A percentile compares a stretch with the other conserved stretches of the same genome.
phyloP scores from a whole-genome alignment of 768 basidiomycete species.

The Candolleomyces aberdarensis region DNA sequence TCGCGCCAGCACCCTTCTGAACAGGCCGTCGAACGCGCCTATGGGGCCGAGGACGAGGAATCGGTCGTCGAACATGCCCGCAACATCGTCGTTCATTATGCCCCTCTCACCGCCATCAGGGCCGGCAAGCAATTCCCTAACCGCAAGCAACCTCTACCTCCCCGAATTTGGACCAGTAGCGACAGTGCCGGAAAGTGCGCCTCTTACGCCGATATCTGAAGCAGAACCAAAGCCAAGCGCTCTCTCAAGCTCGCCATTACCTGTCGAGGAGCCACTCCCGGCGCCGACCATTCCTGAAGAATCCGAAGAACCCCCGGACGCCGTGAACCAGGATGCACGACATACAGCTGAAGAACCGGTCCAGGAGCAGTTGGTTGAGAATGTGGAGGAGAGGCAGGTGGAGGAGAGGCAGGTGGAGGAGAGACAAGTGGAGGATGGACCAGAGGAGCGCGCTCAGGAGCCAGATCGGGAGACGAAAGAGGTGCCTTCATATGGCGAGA shows the following conservation, averaged over 20 bases:
- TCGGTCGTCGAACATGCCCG: conserved; percentile 16
- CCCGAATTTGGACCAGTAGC: conserved; percentile 5
- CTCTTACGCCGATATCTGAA: background rate
- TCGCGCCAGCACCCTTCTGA: conserved; percentile 23
- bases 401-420: background rate
- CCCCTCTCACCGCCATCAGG: conserved; percentile 6
- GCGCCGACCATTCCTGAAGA: background rate
- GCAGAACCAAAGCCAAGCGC: background rate
- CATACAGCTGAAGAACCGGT: background rate
- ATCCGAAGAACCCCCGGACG: background rate
- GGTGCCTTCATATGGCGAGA: background rate
- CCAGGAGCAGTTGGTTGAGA: background rate
- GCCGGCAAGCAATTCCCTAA: conserved; percentile 8
- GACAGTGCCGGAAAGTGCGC: background rate
- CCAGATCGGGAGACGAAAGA: background rate
- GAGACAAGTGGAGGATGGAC: too few relatives aligned
- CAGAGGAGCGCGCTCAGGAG: background rate
- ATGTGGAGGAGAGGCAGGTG: background rate
- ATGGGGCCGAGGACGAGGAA: conserved; percentile 23
- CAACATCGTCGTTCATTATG: conserved; percentile 5
- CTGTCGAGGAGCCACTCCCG: background rate
- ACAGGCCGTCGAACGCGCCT: conserved; percentile 23
- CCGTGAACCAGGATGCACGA: background rate
- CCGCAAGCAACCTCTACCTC: conserved; percentile 11
- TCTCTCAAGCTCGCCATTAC: background rate